Evolutionary conservation across 805 yeast species (phyloP).

Genomic region (Ogataea ganodermae): DNA sequence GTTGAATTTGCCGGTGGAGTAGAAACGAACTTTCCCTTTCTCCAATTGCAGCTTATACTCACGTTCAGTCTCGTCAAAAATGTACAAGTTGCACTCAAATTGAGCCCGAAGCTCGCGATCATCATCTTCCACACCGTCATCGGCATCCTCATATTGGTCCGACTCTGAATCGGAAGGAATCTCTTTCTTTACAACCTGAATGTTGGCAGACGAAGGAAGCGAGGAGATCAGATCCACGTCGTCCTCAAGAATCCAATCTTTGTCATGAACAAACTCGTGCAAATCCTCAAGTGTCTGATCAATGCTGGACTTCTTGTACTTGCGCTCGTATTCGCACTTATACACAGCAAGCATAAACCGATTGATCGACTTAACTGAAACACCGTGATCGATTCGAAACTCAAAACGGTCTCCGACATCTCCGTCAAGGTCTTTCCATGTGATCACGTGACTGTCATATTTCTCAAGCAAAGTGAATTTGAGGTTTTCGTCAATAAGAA

Average conservation of each 20-base stretch:
- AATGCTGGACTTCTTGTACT: conserved; percentile 56
- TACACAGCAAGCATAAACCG: conserved; percentile 62
- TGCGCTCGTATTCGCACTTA: conserved; percentile 75
- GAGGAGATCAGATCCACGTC: conserved; percentile 23
- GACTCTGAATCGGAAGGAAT: conserved; percentile 22
- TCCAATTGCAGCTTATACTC: conserved; percentile 47
- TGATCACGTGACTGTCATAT: conserved; percentile 53
- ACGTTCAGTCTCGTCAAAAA: conserved; percentile 56
- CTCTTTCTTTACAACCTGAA: conserved; percentile 5
- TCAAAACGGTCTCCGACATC: conserved; percentile 84
- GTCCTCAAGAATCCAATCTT: conserved; percentile 27
- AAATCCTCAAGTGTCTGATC: conserved; percentile 50
- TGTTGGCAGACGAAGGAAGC: conserved; percentile 20
- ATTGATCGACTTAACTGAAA: conserved; percentile 57
- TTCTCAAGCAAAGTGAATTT: conserved; percentile 54
- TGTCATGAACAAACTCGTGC: conserved; percentile 54
- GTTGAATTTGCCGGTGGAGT: conserved; percentile 50
- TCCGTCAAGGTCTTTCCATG: conserved; percentile 86
- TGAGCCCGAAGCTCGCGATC: conserved; percentile 24
- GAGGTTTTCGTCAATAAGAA: conserved; percentile 62
- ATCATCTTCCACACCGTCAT: conserved; percentile 27
- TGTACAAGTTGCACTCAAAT: conserved; percentile 42
- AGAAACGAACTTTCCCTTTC: conserved; percentile 38
- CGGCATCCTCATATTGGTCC: conserved; percentile 35
- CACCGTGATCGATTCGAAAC: conserved; percentile 66